Conservation (phyloP, 495 filamentous ascomycete species). For the Xylaria castorea region DNA sequence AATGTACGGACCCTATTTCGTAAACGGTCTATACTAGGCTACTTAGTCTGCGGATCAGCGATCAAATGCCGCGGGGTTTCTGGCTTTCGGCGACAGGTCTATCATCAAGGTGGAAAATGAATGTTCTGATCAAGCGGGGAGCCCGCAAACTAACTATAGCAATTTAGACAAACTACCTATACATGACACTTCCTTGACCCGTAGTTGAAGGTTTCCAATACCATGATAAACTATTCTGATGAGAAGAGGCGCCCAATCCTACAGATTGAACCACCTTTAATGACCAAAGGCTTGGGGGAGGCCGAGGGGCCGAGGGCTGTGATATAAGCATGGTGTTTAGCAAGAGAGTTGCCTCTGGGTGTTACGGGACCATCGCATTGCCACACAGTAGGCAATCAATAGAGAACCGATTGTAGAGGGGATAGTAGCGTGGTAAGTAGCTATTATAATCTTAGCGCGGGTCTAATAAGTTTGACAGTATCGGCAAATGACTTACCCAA, state of each 20-base stretch:
- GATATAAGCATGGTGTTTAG: background rate
- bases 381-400: background rate
- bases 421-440: constrained; percentile 26
- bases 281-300: background rate
- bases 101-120: background rate
- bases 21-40: background rate
- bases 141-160: background rate
- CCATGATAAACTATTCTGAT: background rate
- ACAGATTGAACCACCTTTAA: background rate
- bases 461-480: background rate
- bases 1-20: background rate
- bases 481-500: constrained; percentile 19
- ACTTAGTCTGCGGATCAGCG: no score
- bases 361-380: no score
- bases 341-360: background rate
- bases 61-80: background rate
- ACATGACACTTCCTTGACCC: background rate
- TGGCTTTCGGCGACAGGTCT: background rate
- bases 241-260: background rate
- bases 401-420: constrained; percentile 24
- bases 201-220: background rate
- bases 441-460: constrained; percentile 17
- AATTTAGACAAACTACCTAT: background rate
- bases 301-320: background rate
- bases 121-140: background rate